These are phyloP conservation scores for Colletotrichum sidae DNA, from an alignment of 2,329 filamentous ascomycete genomes.

Conservation along the genomic window DNA sequence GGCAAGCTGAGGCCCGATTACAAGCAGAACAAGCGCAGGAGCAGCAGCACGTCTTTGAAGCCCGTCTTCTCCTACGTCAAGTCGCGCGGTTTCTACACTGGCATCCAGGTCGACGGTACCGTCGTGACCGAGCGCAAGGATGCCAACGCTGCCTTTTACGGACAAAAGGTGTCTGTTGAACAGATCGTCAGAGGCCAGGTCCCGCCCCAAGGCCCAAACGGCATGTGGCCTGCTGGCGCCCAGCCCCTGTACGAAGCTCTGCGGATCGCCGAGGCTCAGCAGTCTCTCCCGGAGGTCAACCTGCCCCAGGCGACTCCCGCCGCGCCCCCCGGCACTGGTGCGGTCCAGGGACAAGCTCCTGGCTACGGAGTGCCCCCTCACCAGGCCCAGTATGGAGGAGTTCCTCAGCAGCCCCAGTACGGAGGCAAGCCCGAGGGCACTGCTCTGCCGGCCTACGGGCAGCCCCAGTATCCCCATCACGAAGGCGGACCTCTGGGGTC, in stretches of 20 bases:
- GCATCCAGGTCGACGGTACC: slow-evolving; percentile 87
- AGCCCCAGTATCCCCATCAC: slow-evolving; percentile 19
- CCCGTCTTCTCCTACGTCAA: slow-evolving; percentile 81
- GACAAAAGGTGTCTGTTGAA: slow-evolving; percentile 62
- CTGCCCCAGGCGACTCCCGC: slow-evolving; percentile 31
- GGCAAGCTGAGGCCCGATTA: slow-evolving; percentile 57
- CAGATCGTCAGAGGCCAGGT: slow-evolving; percentile 62
- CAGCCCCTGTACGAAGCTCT: slow-evolving; percentile 46
- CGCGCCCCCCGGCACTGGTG: slow-evolving; percentile 6
- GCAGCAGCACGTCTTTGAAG: slow-evolving; percentile 43
- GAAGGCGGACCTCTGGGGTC: slow-evolving; percentile 42
- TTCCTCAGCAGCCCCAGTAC: slow-evolving; percentile 13
- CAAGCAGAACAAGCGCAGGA: slow-evolving; percentile 32
- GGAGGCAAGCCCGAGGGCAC: slow-evolving; percentile 12
- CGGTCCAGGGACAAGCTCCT: slow-evolving; percentile 14
- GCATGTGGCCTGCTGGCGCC: slow-evolving; percentile 49
- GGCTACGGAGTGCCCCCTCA: slow-evolving; percentile 19
- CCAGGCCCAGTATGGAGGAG: slow-evolving; percentile 18
- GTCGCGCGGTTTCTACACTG: slow-evolving; percentile 88
- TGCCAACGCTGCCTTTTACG: slow-evolving; percentile 89
- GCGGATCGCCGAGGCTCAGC: slow-evolving; percentile 46
- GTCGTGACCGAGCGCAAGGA: slow-evolving; percentile 87
- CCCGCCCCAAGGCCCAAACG: slow-evolving; percentile 39
- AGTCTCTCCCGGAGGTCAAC: slow-evolving; percentile 36
- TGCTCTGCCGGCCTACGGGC: slow-evolving; percentile 16